Conservation (phyloP, 306 rosid species). For the Bauhinia variegata region DNA sequence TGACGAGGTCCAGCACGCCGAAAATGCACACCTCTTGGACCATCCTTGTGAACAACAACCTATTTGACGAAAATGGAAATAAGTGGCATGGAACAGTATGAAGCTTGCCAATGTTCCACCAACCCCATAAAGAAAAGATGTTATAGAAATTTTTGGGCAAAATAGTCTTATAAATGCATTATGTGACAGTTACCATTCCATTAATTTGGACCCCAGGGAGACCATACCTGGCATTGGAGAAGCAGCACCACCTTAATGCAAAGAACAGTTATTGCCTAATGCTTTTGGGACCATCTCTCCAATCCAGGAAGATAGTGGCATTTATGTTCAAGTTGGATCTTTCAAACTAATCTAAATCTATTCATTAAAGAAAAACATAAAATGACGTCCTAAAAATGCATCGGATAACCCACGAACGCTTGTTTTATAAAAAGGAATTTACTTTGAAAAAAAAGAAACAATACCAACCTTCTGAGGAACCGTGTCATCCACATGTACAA, state of each 20-base stretch:
- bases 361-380: constrained; percentile 4
- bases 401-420: constrained; percentile 10
- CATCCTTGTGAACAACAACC: constrained; percentile 80
- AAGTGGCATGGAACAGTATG: not conserved
- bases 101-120: not conserved
- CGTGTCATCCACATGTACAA: constrained; percentile 83
- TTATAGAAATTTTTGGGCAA: not conserved
- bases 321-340: constrained; percentile 17
- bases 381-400: constrained; percentile 1
- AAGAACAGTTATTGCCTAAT: constrained; percentile 1
- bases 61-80: constrained; percentile 22
- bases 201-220: constrained; percentile 17
- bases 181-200: constrained; percentile 22
- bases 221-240: constrained; percentile 28
- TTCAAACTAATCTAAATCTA: constrained; percentile 21
- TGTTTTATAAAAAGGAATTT: no score
- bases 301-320: not conserved
- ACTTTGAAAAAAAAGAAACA: not conserved
- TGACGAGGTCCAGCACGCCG: constrained; percentile 99
- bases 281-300: constrained; percentile 13
- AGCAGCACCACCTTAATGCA: constrained; percentile 25
- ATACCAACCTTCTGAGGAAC: constrained; percentile 72
- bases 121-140: not conserved
- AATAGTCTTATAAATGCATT: not conserved
- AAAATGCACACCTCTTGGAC: constrained; percentile 88